Evolutionary conservation across 305 asterid genomes (phyloP), one percentile per base, ranked within the genome.

Genomic region (Fraxinus ornus): DNA sequence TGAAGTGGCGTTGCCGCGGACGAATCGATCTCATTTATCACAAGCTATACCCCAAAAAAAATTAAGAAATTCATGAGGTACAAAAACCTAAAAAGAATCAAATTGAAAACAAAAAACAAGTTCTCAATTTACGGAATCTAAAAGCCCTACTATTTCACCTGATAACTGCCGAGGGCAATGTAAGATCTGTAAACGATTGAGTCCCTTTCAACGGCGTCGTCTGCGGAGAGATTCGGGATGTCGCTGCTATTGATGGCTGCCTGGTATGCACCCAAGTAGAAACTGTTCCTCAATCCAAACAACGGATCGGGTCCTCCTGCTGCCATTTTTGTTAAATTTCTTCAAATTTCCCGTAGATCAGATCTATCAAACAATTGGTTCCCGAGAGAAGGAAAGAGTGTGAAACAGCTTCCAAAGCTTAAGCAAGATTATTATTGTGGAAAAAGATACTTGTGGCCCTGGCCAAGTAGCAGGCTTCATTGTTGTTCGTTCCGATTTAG

Each of bases 1-100:
- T 96, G 99, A 82, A 93, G 98, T 60, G 98, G 97, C 81, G 98
- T 96, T n/a, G 99, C 91, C 7, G 99, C 98, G 19, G 98, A 92
- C 17, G 94, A 90, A 86, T 93, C 97, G 82, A 94, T 92, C 93
- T 96, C 98, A 82, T 87, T 90, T 10, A 96, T 91, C 91, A 94
- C 98, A 66, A 93, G 97, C 98, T 94, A 86, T 78, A 77, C 64
- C 24, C 4, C 47, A 32, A 81, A 39, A 75, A 78, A n/a, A 32
- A 5, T 32, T 3, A 10, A 77, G 1, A 79, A 37, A 64, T 80
- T 8, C 44, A 78, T 73, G 66, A 75, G 10, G 26, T 9, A 41
- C 81, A 26, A 32, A 84, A 71, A 39, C 47, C 26, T 57, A 22
- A 66, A 33, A 33, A n/a, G 36, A 44, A 19, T 9, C 47, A 70